Evolutionary conservation across 2,329 filamentous ascomycete genomes (phyloP).

Genomic region (Bipolaris gigantea): DNA sequence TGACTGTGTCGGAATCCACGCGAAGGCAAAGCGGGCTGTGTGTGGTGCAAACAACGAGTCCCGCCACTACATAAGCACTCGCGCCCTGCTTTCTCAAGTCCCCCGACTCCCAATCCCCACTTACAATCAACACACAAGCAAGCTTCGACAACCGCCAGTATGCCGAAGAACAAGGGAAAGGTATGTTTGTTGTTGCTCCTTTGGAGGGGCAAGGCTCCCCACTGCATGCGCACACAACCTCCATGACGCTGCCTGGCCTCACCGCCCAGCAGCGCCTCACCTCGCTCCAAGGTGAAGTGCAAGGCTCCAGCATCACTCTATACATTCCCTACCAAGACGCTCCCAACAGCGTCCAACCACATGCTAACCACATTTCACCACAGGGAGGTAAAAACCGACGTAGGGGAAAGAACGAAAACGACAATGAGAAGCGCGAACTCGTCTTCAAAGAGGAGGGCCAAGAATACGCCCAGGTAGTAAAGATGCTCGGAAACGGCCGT

Average conservation of each 20-base stretch:
- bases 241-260: conserved; percentile 24
- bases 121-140: conserved; percentile 7
- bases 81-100: conserved; percentile 6
- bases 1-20: conserved; percentile 13
- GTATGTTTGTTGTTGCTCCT: conserved; percentile 53
- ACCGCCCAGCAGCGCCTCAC: background rate
- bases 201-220: conserved; percentile 21
- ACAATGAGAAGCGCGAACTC: conserved; percentile 98
- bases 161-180: conserved; percentile 99
- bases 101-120: conserved; percentile 6
- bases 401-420: conserved; percentile 94
- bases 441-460: conserved; percentile 99
- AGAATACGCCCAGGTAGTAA: conserved; percentile 84
- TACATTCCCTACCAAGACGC: background rate
- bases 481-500: conserved; percentile 95
- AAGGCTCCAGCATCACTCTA: no score
- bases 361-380: conserved; percentile 16
- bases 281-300: background rate
- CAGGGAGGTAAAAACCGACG: conserved; percentile 97
- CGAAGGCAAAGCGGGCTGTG: conserved; percentile 8
- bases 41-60: conserved; percentile 15
- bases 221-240: conserved; percentile 12
- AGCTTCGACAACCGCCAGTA: conserved; percentile 53
- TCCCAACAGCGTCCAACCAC: background rate
- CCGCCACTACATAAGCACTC: conserved; percentile 19